A percentile compares a stretch with the other conserved stretches of the same genome.
Evolutionary conservation across 306 rosid genomes (phyloP).

Genomic region (Dryas drummondii): DNA sequence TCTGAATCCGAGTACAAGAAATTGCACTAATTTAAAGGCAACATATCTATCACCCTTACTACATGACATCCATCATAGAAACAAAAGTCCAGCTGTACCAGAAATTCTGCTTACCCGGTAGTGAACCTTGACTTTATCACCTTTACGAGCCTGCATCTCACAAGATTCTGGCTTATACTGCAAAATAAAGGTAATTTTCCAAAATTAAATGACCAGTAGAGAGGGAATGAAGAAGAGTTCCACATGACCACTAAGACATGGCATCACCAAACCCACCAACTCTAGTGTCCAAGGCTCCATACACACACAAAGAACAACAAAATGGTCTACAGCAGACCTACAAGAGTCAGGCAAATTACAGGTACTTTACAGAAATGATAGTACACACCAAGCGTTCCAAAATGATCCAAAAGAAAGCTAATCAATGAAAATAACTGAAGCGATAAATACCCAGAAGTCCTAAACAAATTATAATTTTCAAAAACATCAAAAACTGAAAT

Average conservation of each 20-base stretch:
- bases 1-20: background rate
- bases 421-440: background rate
- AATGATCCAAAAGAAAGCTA: conserved; percentile 6
- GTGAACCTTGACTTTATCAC: conserved; percentile 88
- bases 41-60: background rate
- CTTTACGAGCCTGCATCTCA: conserved; percentile 86
- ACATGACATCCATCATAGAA: background rate
- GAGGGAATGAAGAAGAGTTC: background rate
- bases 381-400: background rate
- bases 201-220: conserved; percentile 10
- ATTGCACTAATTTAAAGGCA: background rate
- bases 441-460: background rate
- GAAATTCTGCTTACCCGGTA: conserved; percentile 63
- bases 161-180: conserved; percentile 86
- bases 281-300: background rate
- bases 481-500: background rate
- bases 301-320: background rate
- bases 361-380: background rate
- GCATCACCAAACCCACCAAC: background rate
- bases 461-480: background rate
- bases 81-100: conserved; percentile 12
- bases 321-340: background rate
- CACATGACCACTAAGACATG: background rate
- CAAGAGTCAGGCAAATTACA: background rate
- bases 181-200: conserved; percentile 19